Percentiles rank a stretch among this genome's conserved stretches.
These are phyloP conservation scores for Barnettozyma botsteinii DNA, from an alignment of 805 yeast genomes.

Conservation along the genomic window DNA sequence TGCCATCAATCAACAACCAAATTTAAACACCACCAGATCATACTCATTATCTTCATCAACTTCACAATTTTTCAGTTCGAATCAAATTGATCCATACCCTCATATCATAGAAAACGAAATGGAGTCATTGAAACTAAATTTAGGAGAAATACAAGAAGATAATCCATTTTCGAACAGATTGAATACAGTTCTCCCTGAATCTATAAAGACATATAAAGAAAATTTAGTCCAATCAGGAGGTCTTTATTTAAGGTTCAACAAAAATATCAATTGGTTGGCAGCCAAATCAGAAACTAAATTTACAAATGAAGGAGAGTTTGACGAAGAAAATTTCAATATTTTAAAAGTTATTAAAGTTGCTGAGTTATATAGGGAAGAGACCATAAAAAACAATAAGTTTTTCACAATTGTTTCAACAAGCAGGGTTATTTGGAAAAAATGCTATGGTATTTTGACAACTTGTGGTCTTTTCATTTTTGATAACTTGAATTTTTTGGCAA, in stretches of 20 bases:
- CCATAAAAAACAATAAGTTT: conserved; percentile 25
- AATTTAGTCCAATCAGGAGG: conserved; percentile 27
- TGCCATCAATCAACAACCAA: not conserved
- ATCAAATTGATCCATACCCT: conserved; percentile 32
- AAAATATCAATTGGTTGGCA: conserved; percentile 23
- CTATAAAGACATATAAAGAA: conserved; percentile 6
- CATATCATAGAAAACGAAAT: conserved; percentile 28
- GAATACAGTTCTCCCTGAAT: conserved; percentile 9
- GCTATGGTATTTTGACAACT: conserved; percentile 43
- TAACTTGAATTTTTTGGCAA: conserved; percentile 28
- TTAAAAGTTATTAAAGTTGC: conserved; percentile 37
- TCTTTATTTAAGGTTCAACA: conserved; percentile 28
- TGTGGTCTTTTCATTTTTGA: conserved; percentile 45
- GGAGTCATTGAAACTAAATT: conserved; percentile 18
- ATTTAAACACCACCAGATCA: conserved; percentile 9
- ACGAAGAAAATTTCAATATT: conserved; percentile 1
- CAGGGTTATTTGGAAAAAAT: conserved; percentile 36
- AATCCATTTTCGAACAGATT: conserved; percentile 12
- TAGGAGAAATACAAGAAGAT: conserved; percentile 7
- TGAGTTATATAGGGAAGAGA: conserved; percentile 36
- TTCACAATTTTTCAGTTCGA: conserved; percentile 20
- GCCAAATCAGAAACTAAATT: conserved; percentile 22
- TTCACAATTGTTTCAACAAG: conserved; percentile 26
- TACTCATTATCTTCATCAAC: conserved; percentile 22
- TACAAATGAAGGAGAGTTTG: not conserved